phyloP scores from a whole-genome alignment of 805 yeast species.

The Candida coquimbonensis region DNA sequence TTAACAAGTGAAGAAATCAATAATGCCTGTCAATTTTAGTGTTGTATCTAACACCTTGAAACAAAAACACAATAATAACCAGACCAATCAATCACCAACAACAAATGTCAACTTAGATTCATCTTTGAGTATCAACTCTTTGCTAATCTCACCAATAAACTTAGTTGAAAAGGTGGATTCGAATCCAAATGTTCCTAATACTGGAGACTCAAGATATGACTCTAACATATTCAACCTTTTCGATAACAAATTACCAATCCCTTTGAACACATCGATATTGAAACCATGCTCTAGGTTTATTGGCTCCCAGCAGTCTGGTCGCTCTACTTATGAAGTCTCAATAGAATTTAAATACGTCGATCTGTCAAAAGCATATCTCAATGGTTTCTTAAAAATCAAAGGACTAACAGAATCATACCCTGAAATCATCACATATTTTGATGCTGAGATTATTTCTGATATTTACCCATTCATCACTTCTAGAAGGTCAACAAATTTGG shows the following conservation, averaged over 20 bases:
- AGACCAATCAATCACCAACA: no score
- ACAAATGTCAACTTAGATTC: neutral
- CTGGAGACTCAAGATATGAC: neutral
- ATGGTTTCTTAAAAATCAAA: conserved; percentile 62
- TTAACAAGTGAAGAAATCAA: no score
- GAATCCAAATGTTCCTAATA: neutral
- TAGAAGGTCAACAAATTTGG: conserved; percentile 3
- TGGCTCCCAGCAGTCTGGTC: conserved; percentile 69
- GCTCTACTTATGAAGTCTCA: conserved; percentile 55
- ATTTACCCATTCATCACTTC: conserved; percentile 37
- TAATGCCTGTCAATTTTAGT: no score
- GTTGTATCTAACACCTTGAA: no score
- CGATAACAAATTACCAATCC: conserved; percentile 8
- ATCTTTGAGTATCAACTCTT: neutral
- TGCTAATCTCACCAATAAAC: neutral
- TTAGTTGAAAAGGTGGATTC: neutral
- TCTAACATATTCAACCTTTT: conserved; percentile 3
- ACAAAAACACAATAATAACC: no score
- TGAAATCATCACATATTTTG: conserved; percentile 68
- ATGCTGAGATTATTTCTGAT: conserved; percentile 55
- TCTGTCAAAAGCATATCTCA: conserved; percentile 37
- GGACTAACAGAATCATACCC: conserved; percentile 65
- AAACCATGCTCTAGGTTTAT: conserved; percentile 55
- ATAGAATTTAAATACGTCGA: conserved; percentile 71
- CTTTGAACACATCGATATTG: conserved; percentile 34